These are phyloP conservation scores for Cercophora newfieldiana DNA, from an alignment of 495 filamentous ascomycete species.

Conservation along the genomic window DNA sequence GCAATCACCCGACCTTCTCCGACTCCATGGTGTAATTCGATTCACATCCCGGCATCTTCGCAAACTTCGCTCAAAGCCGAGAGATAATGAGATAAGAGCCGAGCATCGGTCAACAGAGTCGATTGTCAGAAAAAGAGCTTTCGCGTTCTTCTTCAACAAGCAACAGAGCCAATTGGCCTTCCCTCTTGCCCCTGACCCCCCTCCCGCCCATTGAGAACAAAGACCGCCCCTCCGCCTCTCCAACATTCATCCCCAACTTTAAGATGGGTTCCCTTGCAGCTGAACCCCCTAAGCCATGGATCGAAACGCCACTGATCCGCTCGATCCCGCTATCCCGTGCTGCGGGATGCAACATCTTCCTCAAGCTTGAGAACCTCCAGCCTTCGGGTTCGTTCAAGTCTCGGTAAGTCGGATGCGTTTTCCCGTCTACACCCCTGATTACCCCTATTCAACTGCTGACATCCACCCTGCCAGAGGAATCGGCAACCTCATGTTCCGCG, in stretches of 20 bases:
- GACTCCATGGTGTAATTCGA: background rate
- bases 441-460: background rate
- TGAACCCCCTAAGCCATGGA: slow-evolving; percentile 58
- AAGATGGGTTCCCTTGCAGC: slow-evolving; percentile 42
- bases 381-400: slow-evolving; percentile 96
- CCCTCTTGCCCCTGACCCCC: background rate
- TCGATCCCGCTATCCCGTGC: slow-evolving; percentile 65
- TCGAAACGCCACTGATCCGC: slow-evolving; percentile 70
- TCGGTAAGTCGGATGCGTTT: slow-evolving; percentile 42
- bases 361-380: slow-evolving; percentile 93
- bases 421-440: background rate
- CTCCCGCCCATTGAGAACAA: slow-evolving; percentile 3
- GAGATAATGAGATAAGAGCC: background rate
- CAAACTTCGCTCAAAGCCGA: background rate
- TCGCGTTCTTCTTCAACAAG: background rate
- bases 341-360: slow-evolving; percentile 79
- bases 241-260: background rate
- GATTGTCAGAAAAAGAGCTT: background rate
- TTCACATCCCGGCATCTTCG: background rate
- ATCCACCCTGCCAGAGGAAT: slow-evolving; percentile 52
- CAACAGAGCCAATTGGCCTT: background rate
- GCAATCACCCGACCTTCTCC: background rate
- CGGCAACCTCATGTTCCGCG: slow-evolving; percentile 71
- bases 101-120: background rate
- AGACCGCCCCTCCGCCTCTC: background rate